These are phyloP conservation scores for Colletotrichum neosansevieriae DNA, from an alignment of 2,329 filamentous ascomycete species.

Conservation along the genomic window DNA sequence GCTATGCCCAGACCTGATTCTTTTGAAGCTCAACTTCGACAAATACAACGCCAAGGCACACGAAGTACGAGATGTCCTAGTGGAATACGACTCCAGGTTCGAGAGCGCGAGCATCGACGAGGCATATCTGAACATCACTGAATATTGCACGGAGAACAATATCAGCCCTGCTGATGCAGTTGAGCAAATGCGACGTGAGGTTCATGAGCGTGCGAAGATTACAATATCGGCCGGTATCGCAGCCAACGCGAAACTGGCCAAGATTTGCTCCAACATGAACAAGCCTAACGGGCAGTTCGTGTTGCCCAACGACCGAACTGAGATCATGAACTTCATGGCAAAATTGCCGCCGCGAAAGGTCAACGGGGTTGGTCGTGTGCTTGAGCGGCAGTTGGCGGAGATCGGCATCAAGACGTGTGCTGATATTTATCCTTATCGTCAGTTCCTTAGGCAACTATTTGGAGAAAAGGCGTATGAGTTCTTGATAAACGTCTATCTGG, in stretches of 20 bases:
- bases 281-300: constrained; percentile 95
- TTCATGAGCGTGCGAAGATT: constrained; percentile 81
- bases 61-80: constrained; percentile 85
- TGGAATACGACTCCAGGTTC: constrained; percentile 89
- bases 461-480: constrained; percentile 94
- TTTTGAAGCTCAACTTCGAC: constrained; percentile 86
- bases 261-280: constrained; percentile 95
- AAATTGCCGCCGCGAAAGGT: constrained; percentile 88
- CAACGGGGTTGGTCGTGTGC: constrained; percentile 93
- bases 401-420: constrained; percentile 90
- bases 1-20: constrained; percentile 86
- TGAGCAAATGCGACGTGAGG: constrained; percentile 79
- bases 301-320: constrained; percentile 76
- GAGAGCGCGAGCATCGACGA: constrained; percentile 97
- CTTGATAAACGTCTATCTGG: constrained; percentile 84
- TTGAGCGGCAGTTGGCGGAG: constrained; percentile 90
- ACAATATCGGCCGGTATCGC: constrained; percentile 96
- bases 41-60: constrained; percentile 93
- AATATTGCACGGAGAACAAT: constrained; percentile 79
- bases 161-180: constrained; percentile 80
- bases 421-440: constrained; percentile 83
- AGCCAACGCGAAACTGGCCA: constrained; percentile 91
- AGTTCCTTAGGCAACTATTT: constrained; percentile 81
- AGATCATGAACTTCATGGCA: constrained; percentile 88
- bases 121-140: constrained; percentile 94